phyloP scores from a whole-genome alignment of 352 stramenopile genomes.

The Blastocystis sp. region DNA sequence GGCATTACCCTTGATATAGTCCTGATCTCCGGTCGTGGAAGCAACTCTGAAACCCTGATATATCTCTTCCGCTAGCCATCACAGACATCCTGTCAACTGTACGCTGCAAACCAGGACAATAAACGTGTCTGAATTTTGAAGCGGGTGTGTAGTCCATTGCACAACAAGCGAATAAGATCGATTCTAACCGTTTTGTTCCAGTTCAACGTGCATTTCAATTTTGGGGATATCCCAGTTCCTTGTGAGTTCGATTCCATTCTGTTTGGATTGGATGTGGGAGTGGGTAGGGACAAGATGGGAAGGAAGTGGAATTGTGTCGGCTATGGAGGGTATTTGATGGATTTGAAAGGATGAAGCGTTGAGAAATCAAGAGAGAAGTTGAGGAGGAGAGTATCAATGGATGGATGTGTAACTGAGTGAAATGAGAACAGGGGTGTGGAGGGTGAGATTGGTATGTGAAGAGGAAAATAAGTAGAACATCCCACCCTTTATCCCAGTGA shows the following conservation, averaged over 20 bases:
- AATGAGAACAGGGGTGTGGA: too few relatives aligned
- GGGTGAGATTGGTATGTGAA: not conserved
- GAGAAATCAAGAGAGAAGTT: too few relatives aligned
- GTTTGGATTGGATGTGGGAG: too few relatives aligned
- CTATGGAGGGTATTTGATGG: too few relatives aligned
- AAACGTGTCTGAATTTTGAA: constrained; percentile 70
- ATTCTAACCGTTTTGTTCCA: constrained; percentile 43
- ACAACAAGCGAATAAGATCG: not conserved
- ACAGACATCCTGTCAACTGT: not conserved
- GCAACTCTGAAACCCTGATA: constrained; percentile 82
- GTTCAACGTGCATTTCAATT: not conserved
- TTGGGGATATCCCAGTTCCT: not conserved
- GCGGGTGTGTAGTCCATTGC: constrained; percentile 63
- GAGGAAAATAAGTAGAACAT: not conserved
- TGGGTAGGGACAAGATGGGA: too few relatives aligned
- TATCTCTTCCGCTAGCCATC: constrained; percentile 71
- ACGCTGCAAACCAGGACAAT: constrained; percentile 61
- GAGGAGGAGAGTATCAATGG: too few relatives aligned
- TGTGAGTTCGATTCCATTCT: too few relatives aligned
- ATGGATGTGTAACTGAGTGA: too few relatives aligned
- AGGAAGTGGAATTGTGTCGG: too few relatives aligned
- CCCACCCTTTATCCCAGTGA: not conserved
- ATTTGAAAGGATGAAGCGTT: too few relatives aligned
- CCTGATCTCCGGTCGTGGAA: constrained; percentile 95
- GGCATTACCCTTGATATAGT: constrained; percentile 99